Evolutionary conservation across 768 basidiomycete genomes (phyloP).

Genomic region (Tricholoma furcatifolium): DNA sequence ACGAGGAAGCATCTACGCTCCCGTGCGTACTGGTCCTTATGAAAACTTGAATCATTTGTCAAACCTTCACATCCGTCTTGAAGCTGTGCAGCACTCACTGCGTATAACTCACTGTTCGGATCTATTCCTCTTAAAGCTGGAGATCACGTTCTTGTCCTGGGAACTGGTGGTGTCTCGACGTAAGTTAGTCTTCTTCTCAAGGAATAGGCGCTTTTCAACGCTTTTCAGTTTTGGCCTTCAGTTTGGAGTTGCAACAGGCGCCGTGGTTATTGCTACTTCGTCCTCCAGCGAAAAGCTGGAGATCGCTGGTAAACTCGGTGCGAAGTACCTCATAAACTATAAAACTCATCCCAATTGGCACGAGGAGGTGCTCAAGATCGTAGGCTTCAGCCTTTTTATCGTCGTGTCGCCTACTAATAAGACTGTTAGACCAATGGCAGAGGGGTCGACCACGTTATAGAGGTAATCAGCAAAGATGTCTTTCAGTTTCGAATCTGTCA

Average conservation of each 20-base stretch:
- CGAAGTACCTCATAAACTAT: conserved; percentile 61
- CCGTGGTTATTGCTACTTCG: conserved; percentile 64
- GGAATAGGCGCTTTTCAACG: neutral
- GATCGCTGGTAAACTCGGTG: conserved; percentile 49
- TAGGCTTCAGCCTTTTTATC: conserved; percentile 19
- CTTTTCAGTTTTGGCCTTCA: conserved; percentile 50
- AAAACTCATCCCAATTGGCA: conserved; percentile 58
- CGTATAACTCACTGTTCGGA: conserved; percentile 59
- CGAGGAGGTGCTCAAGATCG: conserved; percentile 43
- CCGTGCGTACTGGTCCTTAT: conserved; percentile 35
- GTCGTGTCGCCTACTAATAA: conserved; percentile 7
- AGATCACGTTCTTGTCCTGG: conserved; percentile 54
- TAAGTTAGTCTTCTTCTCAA: conserved; percentile 19
- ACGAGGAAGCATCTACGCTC: conserved; percentile 64
- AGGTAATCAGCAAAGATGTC: conserved; percentile 24
- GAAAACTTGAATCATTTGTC: neutral
- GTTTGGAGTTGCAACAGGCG: conserved; percentile 61
- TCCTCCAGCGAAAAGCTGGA: conserved; percentile 65
- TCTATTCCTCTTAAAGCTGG: conserved; percentile 54
- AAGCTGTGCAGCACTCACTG: conserved; percentile 61
- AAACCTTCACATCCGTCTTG: neutral
- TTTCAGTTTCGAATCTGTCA: too few relatives aligned
- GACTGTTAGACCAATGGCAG: conserved; percentile 32
- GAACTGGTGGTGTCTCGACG: conserved; percentile 59
- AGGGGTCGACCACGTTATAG: conserved; percentile 40